A percentile compares a stretch with the other conserved stretches of the same genome.
phyloP scores from a whole-genome alignment of 345 rosid species.

The Moringa oleifera region DNA sequence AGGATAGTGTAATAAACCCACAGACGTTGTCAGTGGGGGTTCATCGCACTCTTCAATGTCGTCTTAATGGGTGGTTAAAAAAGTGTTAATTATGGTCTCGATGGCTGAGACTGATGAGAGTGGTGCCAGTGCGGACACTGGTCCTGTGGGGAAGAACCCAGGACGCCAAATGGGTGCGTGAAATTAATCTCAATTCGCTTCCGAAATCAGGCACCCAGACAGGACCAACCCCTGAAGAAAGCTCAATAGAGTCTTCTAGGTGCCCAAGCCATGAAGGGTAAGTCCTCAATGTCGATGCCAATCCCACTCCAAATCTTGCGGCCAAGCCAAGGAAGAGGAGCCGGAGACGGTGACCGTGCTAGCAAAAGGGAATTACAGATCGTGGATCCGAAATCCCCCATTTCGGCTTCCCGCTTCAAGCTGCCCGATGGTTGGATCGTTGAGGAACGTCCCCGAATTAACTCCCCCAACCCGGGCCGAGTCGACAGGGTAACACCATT shows the following conservation, averaged over 20 bases:
- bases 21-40: no score
- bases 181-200: background rate
- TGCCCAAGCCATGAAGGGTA: background rate
- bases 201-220: background rate
- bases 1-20: no score
- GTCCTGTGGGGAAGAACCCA: no score
- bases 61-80: no score
- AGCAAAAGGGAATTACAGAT: conserved; percentile 24
- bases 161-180: no score
- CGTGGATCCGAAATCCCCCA: conserved; percentile 10
- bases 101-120: no score
- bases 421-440: conserved; percentile 50
- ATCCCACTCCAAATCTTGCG: background rate
- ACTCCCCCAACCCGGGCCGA: conserved; percentile 17
- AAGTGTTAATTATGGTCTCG: no score
- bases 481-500: conserved; percentile 25
- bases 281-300: conserved; percentile 4
- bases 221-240: background rate
- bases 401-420: conserved; percentile 12
- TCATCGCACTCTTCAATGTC: no score
- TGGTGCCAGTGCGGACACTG: no score
- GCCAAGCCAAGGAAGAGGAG: background rate
- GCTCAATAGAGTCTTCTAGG: background rate
- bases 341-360: background rate
- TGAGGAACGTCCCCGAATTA: conserved; percentile 26